A percentile compares a stretch with the other conserved stretches of the same genome.
phyloP scores from a whole-genome alignment of 2,329 filamentous ascomycete genomes.

The Rutstroemia sp. region DNA sequence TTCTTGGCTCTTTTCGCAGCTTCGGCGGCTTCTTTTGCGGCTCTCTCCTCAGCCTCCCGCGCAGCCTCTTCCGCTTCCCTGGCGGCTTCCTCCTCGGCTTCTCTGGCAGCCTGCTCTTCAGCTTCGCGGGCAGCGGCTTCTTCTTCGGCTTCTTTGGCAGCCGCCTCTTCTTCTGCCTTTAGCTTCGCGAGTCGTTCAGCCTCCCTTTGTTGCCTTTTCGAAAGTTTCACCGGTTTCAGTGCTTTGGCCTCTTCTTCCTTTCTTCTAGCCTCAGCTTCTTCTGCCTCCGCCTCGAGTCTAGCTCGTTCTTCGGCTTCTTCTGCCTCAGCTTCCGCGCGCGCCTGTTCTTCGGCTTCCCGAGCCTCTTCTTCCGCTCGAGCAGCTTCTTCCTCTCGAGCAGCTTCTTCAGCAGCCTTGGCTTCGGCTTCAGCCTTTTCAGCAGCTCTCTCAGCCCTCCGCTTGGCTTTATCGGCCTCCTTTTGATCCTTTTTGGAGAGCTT shows the following conservation, averaged over 20 bases:
- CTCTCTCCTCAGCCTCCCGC: conserved; percentile 31
- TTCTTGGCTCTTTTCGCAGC: conserved; percentile 22
- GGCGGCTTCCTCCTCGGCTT: conserved; percentile 33
- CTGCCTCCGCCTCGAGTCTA: conserved; percentile 33
- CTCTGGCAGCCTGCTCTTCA: conserved; percentile 32
- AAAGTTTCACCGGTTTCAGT: conserved; percentile 32
- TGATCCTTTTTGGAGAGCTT: conserved; percentile 44
- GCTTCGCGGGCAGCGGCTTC: conserved; percentile 29
- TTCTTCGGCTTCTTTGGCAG: conserved; percentile 35
- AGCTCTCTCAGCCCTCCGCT: conserved; percentile 44
- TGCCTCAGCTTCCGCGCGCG: conserved; percentile 26
- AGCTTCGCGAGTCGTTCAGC: conserved; percentile 36
- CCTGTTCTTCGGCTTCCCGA: conserved; percentile 24
- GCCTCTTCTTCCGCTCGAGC: conserved; percentile 18
- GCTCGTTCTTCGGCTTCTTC: conserved; percentile 28
- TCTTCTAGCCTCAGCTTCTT: conserved; percentile 28
- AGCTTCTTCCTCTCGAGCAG: conserved; percentile 24
- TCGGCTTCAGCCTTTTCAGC: conserved; percentile 43
- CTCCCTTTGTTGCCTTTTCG: conserved; percentile 44
- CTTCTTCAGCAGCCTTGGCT: conserved; percentile 40
- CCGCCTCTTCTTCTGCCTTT: conserved; percentile 38
- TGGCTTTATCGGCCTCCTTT: conserved; percentile 42
- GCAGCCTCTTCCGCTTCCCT: conserved; percentile 37
- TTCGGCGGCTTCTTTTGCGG: conserved; percentile 33
- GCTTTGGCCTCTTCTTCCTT: conserved; percentile 28